phyloP scores from a whole-genome alignment of 768 basidiomycete genomes.

The Collybia sordida region DNA sequence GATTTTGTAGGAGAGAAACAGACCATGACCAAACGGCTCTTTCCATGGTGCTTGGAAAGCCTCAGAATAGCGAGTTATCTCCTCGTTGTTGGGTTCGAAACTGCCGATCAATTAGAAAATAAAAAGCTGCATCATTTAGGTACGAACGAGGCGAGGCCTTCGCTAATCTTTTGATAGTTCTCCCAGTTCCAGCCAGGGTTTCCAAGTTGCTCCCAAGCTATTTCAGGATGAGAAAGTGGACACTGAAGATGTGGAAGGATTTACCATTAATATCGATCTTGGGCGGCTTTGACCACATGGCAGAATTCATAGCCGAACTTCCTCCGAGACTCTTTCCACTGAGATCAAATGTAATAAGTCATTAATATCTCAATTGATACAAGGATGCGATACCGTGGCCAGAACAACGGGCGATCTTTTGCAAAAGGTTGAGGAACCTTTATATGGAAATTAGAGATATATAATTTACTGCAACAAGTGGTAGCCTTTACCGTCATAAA shows the following conservation, averaged over 20 bases:
- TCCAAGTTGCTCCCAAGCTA: slow-evolving; percentile 44
- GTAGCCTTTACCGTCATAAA: slow-evolving; percentile 29
- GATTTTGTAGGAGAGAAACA: no score
- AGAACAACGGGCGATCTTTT: no score
- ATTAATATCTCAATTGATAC: not conserved
- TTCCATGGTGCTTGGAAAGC: no score
- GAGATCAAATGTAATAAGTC: not conserved
- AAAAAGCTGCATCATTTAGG: no score
- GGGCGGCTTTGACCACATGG: slow-evolving; percentile 30
- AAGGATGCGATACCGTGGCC: not conserved
- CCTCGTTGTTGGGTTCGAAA: no score
- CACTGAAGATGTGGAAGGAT: not conserved
- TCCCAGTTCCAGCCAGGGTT: slow-evolving; percentile 58
- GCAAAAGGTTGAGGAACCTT: slow-evolving; percentile 26
- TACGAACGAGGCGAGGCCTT: no score
- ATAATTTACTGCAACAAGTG: slow-evolving; percentile 20
- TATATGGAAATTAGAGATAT: slow-evolving; percentile 28
- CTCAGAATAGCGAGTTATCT: no score
- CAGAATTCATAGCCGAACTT: slow-evolving; percentile 44
- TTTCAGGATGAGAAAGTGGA: not conserved
- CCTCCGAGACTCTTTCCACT: slow-evolving; percentile 29
- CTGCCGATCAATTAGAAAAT: no score
- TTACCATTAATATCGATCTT: slow-evolving; percentile 23
- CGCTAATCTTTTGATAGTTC: slow-evolving; percentile 15
- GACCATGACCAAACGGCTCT: no score